These are phyloP conservation scores for Ceratobasidium sp. DNA, from an alignment of 1,284 basidiomycete genomes.

Conservation along the genomic window DNA sequence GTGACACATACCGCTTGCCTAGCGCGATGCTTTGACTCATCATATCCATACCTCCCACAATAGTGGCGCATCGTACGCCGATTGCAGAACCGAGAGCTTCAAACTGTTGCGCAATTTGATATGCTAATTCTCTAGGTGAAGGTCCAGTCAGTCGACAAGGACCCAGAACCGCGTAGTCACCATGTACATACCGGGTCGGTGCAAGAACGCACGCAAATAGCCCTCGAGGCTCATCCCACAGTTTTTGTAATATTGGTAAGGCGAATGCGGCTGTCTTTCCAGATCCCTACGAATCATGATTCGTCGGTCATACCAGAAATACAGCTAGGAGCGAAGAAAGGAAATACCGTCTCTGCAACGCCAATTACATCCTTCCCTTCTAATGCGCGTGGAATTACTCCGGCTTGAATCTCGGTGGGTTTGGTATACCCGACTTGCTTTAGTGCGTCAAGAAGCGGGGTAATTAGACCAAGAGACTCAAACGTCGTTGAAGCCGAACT, in stretches of 20 bases:
- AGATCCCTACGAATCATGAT: conserved; percentile 68
- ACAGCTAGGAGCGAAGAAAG: background rate
- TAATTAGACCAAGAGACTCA: conserved; percentile 83
- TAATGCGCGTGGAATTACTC: conserved; percentile 91
- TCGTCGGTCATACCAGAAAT: background rate
- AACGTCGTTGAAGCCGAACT: conserved; percentile 59
- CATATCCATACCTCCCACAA: conserved; percentile 97
- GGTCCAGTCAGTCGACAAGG: background rate
- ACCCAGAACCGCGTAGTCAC: background rate
- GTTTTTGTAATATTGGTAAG: conserved; percentile 93
- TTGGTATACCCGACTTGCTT: conserved; percentile 85
- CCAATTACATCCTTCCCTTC: conserved; percentile 97
- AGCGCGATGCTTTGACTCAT: conserved; percentile 94
- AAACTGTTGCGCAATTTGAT: conserved; percentile 97
- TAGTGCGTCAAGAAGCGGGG: conserved; percentile 90
- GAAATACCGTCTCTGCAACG: conserved; percentile 83
- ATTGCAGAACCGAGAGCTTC: conserved; percentile 94
- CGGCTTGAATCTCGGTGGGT: conserved; percentile 93
- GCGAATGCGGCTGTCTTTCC: conserved; percentile 99
- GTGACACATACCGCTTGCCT: conserved; percentile 73
- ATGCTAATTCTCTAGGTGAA: conserved; percentile 88
- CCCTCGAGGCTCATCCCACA: conserved; percentile 96
- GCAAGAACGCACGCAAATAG: conserved; percentile 95
- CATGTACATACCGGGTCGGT: conserved; percentile 75
- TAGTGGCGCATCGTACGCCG: conserved; percentile 91